Evolutionary conservation across 768 basidiomycete species (phyloP), one percentile per base, ranked within the genome.

Genomic region (Filobasidium floriforme): DNA sequence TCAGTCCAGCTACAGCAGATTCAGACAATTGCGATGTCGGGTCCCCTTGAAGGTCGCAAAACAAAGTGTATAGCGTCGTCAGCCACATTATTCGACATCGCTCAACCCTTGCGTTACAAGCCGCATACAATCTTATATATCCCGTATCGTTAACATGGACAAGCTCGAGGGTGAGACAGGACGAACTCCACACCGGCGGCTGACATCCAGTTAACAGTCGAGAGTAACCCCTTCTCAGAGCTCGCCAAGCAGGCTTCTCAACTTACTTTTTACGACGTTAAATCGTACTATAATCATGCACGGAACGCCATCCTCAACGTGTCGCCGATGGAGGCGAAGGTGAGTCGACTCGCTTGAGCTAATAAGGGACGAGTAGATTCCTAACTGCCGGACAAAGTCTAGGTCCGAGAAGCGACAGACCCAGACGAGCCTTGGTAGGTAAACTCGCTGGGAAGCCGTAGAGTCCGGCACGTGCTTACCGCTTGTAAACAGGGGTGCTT

Each of bases 241-340:
- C 83, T 96, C 65, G 83, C 88, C 62, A 87, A 79, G 71, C 83
- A 88, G 62, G 80, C 93, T 67, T 90, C 90, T 26, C 87, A 87
- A 75, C 81, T 96, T 64, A 89, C 92, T 1, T 77, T 97, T 72
- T 97, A 97, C 80, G 92, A 97, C 78, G 83, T 97, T 78, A 96
- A 92, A 81, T 85, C 85, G 73, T 89, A 91, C 85, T 94, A 94
- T 82, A 92, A 88, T 72, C 92, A 96, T 89, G 94, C 94, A 32
- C 94, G 91, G 82, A 96, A 96, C 79, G 87, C 92, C 68, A 93
- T 98, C 22, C 84, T 99, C 72, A 98, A 98, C 80, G 83, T 97
- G 67, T 90, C 88, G 72, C 94, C 97, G 81, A 94, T 90, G 86
- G 94, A 99, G 79, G 89, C 89, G 9, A 98, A 96, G 80, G 54